Evolutionary conservation across 2,329 filamentous ascomycete genomes (phyloP), one percentile per base, ranked within the genome.

Genomic region (Trichophyton benhamiae): DNA sequence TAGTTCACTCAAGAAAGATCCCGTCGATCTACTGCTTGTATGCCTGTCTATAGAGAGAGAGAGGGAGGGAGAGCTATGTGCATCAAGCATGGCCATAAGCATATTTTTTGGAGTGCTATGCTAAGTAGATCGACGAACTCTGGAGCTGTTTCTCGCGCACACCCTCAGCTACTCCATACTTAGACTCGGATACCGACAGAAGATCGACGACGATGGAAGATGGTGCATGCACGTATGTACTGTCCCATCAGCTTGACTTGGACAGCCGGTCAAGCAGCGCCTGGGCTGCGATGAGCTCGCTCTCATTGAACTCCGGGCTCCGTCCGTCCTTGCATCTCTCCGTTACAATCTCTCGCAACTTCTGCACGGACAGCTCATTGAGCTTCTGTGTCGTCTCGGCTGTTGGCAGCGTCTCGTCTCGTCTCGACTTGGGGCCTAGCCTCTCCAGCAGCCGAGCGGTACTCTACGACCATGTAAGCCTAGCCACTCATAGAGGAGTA

Each of bases 241-340:
- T 30, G 27, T 30, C 27, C 27, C 7, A 20, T 53, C 49, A 53
- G 27, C 49, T 30, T 15, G 49, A 53, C 22, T 53, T 30, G 17
- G 20, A 20, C 49, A 53, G 25, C 38, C 65, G 69, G 68, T 72
- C 69, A 59, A 78, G 66, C 60, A 78, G 64, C 60, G 74, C 73
- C 64, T 76, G 72, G 25, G 73, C 73, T 17, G 76, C 74, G 63
- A 74, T 72, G 3, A 78, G 65, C 64, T 77, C 76, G 48, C 71
- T 70, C 65, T 73, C 70, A 44, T 68, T 69, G 30, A 67, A 68
- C 61, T 70, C 72, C 63, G 68, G 69, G 63, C 68, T 67, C 59
- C 67, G 66, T 62, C 67, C 65, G 61, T 70, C 65, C 17, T 67
- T 64, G 41, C 70, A 69, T 44, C 72, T 69, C 55, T 67, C 66